Conservation (phyloP, 345 rosid genomes). For the Stellera chamaejasme region DNA sequence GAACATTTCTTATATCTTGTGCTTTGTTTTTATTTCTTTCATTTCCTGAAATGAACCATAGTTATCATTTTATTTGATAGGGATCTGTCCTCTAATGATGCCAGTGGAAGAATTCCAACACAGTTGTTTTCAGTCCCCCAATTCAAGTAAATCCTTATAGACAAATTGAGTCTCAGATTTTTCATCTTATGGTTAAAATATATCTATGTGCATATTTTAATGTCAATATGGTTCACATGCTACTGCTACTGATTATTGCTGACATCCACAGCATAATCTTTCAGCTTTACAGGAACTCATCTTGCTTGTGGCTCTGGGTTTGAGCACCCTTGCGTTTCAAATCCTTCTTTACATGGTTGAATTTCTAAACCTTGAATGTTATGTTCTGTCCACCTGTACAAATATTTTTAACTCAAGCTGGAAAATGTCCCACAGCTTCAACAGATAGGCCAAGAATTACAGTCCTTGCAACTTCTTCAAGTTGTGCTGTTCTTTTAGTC, state of each 20-base stretch:
- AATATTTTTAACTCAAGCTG: background rate
- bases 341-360: slow-evolving; percentile 50
- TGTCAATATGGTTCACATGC: background rate
- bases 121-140: slow-evolving; percentile 49
- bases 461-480: slow-evolving; percentile 38
- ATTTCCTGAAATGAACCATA: background rate
- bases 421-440: slow-evolving; percentile 32
- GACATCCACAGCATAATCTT: slow-evolving; percentile 3
- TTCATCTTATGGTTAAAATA: background rate
- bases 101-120: slow-evolving; percentile 58
- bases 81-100: slow-evolving; percentile 69
- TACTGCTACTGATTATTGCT: background rate
- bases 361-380: slow-evolving; percentile 2
- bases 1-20: background rate
- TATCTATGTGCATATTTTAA: background rate
- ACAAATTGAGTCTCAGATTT: background rate
- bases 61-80: slow-evolving; percentile 26
- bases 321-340: slow-evolving; percentile 62
- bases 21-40: background rate
- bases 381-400: background rate
- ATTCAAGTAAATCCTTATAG: slow-evolving; percentile 54
- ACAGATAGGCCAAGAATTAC: slow-evolving; percentile 49
- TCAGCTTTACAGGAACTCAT: slow-evolving; percentile 65
- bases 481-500: slow-evolving; percentile 46
- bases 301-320: slow-evolving; percentile 62